Conservation (phyloP, 2,329 filamentous ascomycete genomes). For the Stagonosporopsis cucurbitacearum region DNA sequence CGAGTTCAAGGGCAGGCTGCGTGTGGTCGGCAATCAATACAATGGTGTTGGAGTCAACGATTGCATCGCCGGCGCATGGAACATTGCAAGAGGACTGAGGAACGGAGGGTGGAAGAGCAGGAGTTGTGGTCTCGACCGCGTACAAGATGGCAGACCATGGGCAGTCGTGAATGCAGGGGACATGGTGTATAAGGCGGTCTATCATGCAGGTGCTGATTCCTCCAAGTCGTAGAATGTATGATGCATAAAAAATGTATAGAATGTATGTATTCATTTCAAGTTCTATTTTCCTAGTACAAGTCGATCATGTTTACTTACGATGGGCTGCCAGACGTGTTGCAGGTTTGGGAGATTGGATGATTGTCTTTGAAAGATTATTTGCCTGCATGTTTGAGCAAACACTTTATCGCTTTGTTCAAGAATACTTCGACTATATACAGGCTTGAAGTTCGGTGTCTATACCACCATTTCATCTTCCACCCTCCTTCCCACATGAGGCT, state of each 20-base stretch:
- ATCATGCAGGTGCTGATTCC: background rate
- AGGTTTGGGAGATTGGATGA: background rate
- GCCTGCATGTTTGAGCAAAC: no score
- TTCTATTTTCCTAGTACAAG: background rate
- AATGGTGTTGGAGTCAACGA: constrained; percentile 59
- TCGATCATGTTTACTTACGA: background rate
- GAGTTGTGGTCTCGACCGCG: constrained; percentile 35
- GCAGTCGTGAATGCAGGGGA: background rate
- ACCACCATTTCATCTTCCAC: no score
- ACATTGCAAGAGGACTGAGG: constrained; percentile 54
- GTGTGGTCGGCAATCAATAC: constrained; percentile 62
- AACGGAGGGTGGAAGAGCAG: constrained; percentile 40
- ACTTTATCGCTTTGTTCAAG: no score
- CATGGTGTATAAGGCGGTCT: constrained; percentile 1
- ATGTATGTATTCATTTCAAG: background rate
- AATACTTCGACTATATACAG: no score
- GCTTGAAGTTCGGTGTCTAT: no score
- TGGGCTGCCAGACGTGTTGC: background rate
- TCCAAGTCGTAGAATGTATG: background rate
- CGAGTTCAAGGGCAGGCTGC: constrained; percentile 67
- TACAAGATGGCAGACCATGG: constrained; percentile 26
- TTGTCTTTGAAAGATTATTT: background rate
- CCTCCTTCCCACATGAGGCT: no score
- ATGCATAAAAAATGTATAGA: background rate
- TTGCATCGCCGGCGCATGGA: constrained; percentile 62